Evolutionary conservation across 805 yeast species (phyloP), one percentile per base, ranked within the genome.

Genomic region (Debaryomyces maramus): DNA sequence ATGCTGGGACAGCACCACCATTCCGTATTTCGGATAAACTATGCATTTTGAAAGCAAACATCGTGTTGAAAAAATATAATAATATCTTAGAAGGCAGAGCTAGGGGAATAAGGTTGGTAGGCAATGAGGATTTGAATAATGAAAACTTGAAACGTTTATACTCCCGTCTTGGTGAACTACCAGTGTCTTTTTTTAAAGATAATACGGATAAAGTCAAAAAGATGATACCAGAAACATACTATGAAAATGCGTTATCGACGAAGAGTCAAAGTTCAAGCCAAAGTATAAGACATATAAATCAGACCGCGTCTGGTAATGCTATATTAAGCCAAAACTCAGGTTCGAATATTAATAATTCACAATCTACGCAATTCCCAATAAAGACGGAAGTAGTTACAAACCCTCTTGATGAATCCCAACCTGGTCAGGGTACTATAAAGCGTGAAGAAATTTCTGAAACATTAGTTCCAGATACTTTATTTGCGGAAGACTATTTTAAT

Each of bases 71-170:
- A 19, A 29, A 35, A 16, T 52, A 45, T 32, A 18, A 39, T 5
- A 42, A 46, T 5, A 38, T 34, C 6, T 32, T 47, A 9, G 56
- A 51, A 32, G 52, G 37, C 32, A 44, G 42, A 36, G 38, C 39
- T 13, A 37, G 40, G 29, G 19, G 24, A 13, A 23, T 32, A 10
- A 19, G 41, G 17, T 22, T 39, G 9, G 8, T 41, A 9, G 21
- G 31, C 9, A 7, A 34, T n/a, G 30, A 29, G 17, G 32, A n/a
- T 4, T 29, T 35, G 9, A 17, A 33, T 19, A 27, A 27, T 7
- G 18, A 29, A 10, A 15, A 32, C 30, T 29, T 37, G 23, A 45
- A 22, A 19, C 9, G 29, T 18, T 22, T 34, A 11, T 29, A 29
- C 15, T n/a, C 32, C 16, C 13, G 15, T 3, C 3, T 24, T 13